Base-by-base conservation (phyloP, 805 yeast genomes). In the Candida tallmaniae region DNA sequence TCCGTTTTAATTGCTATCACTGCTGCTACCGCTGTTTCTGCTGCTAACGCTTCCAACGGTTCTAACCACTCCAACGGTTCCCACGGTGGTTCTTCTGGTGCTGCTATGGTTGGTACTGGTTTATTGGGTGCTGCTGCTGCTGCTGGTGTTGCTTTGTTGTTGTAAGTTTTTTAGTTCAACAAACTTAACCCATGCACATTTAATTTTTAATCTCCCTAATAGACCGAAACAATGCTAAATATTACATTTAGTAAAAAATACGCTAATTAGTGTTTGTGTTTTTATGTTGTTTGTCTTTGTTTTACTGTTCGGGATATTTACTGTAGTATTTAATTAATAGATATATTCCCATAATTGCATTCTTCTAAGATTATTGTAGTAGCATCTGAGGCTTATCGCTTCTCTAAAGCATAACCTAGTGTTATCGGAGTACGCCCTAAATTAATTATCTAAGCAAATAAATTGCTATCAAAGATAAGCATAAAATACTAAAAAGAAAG, bases 61-160 rank as follows among this genome's bases (percentile, higher is more conserved):
- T 37, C 65, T 27, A 55, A 58, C 48, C 54, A 65, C 44, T 38
- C 76, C 46, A 65, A 67, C 59, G 53, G 65, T 38, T 30, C 42
- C 23, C 31, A 34, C 15, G 23, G 28, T 20, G 36, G 38, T 15
- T 34, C 27, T 19, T 37, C 51, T 22, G 50, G 51, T 58, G 66
- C 70, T 50, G 76, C 73, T 51, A 68, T 56, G 45, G 68, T 73
- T 58, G 78, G 80, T 66, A 83, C 86, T 58, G 80, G 83, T 68
- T 76, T 78, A 58, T 60, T 80, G 54, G 89, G 87, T 75, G 88
- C 84, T 39, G 85, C 80, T 59, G 84, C 83, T 50, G 89, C 88
- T 49, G 89, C 88, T 56, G 89, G 86, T 74, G 79, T 80, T 50
- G 71, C 77, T 62, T 43, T 73, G 62, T 54, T 68, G 47, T 68